Conservation (phyloP, 495 filamentous ascomycete species). For the Usnea hakonensis region DNA sequence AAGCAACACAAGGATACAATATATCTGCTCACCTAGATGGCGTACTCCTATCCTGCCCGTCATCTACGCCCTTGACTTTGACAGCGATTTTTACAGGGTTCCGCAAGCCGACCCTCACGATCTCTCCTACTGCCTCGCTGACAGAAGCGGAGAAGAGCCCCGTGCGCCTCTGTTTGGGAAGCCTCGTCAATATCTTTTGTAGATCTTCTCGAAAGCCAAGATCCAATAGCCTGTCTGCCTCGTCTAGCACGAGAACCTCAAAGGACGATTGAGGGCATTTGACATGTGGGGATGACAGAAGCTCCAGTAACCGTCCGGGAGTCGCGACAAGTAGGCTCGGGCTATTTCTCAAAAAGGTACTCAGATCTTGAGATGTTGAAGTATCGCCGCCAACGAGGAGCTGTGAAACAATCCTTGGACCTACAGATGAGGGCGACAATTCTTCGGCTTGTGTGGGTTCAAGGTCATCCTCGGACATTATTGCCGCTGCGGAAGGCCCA, state of each 20-base stretch:
- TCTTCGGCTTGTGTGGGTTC: slow-evolving; percentile 40
- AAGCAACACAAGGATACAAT: background rate
- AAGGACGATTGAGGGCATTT: slow-evolving; percentile 82
- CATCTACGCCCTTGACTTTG: slow-evolving; percentile 71
- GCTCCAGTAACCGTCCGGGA: slow-evolving; percentile 78
- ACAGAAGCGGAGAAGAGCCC: slow-evolving; percentile 91
- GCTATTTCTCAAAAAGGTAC: slow-evolving; percentile 64
- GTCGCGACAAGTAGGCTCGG: slow-evolving; percentile 86
- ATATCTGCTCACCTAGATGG: slow-evolving; percentile 52
- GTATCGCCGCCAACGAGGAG: slow-evolving; percentile 82
- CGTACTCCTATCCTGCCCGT: slow-evolving; percentile 75
- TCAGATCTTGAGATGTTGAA: slow-evolving; percentile 77
- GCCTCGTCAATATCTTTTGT: slow-evolving; percentile 68
- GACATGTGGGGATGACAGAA: slow-evolving; percentile 85
- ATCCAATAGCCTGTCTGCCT: slow-evolving; percentile 87
- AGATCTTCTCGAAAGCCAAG: slow-evolving; percentile 91
- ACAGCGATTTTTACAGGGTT: slow-evolving; percentile 93
- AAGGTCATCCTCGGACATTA: slow-evolving; percentile 40
- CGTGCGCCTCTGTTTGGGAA: slow-evolving; percentile 90
- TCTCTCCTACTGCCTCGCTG: slow-evolving; percentile 81
- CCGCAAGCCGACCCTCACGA: slow-evolving; percentile 83
- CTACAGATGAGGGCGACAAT: slow-evolving; percentile 44
- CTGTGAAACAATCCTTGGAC: slow-evolving; percentile 65
- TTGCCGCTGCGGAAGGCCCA: slow-evolving; percentile 56
- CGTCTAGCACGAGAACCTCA: slow-evolving; percentile 84